phyloP scores from a whole-genome alignment of 179 eudicot species.

The Drosera spatulata region DNA sequence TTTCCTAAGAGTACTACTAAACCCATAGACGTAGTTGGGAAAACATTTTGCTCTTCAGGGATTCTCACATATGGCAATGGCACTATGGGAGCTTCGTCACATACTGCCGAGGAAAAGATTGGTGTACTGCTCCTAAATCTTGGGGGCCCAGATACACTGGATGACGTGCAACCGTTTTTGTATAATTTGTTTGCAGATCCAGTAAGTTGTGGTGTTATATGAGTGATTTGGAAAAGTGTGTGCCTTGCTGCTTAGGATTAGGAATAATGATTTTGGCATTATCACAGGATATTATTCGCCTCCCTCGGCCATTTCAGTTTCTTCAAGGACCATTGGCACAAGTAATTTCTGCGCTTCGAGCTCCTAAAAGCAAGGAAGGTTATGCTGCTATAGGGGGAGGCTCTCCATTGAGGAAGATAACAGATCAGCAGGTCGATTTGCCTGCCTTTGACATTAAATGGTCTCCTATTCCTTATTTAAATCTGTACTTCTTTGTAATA shows the following conservation, averaged over 20 bases:
- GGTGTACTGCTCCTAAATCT: conserved; percentile 91
- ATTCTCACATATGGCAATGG: conserved; percentile 27
- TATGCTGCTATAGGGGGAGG: conserved; percentile 99
- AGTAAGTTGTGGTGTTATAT: conserved; percentile 25
- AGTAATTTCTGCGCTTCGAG: conserved; percentile 67
- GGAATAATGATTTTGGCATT: conserved; percentile 7
- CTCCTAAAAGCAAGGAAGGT: conserved; percentile 94
- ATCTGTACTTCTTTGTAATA: background rate
- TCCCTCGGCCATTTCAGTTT: conserved; percentile 76
- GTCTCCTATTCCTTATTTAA: background rate
- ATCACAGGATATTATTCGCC: conserved; percentile 84
- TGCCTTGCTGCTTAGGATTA: conserved; percentile 1
- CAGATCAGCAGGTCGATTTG: conserved; percentile 74
- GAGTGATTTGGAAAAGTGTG: background rate
- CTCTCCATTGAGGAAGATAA: conserved; percentile 86
- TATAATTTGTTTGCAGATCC: conserved; percentile 95
- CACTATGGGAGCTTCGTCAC: conserved; percentile 34
- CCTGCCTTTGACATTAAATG: background rate
- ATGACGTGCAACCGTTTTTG: conserved; percentile 94
- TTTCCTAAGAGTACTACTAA: conserved; percentile 12
- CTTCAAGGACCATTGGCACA: conserved; percentile 85
- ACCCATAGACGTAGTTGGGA: conserved; percentile 21
- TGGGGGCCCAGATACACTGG: conserved; percentile 89
- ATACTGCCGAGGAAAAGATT: conserved; percentile 57
- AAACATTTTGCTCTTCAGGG: conserved; percentile 31